Evolutionary conservation across 73 alveolate species (phyloP).

Genomic region (Tetrahymena malaccensis): DNA sequence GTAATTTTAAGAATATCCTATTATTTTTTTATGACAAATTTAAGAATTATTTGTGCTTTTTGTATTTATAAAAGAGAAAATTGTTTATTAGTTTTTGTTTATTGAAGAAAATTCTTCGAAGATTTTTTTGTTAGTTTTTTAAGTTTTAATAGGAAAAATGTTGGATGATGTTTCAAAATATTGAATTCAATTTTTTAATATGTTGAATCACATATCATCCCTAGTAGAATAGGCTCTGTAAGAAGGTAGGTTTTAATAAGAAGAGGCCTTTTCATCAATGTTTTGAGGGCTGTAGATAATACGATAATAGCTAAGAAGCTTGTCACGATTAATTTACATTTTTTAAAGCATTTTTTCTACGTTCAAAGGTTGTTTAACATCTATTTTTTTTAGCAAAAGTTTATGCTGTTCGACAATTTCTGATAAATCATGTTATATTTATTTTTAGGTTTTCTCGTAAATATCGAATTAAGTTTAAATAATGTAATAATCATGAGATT

Average conservation of each 20-base stretch:
- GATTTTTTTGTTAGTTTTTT: not conserved
- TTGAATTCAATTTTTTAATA: not conserved
- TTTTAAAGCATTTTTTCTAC: not conserved
- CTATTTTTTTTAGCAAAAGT: not conserved
- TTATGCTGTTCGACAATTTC: not conserved
- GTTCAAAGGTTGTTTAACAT: not conserved
- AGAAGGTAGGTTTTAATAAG: not conserved
- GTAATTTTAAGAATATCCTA: too few relatives aligned
- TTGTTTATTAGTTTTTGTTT: not conserved
- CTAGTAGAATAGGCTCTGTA: not conserved
- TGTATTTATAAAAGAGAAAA: not conserved
- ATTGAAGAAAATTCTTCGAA: not conserved
- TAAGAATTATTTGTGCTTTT: not conserved
- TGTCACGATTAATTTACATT: not conserved
- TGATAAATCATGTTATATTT: not conserved
- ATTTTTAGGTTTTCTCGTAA: not conserved
- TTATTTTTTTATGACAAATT: not conserved
- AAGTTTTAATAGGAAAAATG: not conserved
- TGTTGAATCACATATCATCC: not conserved
- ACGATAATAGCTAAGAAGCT: not conserved
- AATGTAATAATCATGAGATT: not conserved
- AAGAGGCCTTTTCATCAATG: not conserved
- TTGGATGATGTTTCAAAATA: not conserved
- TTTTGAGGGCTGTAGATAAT: not conserved
- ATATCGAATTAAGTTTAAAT: not conserved